Base-by-base conservation (phyloP, 768 basidiomycete species). In the Cyathus striatus region DNA sequence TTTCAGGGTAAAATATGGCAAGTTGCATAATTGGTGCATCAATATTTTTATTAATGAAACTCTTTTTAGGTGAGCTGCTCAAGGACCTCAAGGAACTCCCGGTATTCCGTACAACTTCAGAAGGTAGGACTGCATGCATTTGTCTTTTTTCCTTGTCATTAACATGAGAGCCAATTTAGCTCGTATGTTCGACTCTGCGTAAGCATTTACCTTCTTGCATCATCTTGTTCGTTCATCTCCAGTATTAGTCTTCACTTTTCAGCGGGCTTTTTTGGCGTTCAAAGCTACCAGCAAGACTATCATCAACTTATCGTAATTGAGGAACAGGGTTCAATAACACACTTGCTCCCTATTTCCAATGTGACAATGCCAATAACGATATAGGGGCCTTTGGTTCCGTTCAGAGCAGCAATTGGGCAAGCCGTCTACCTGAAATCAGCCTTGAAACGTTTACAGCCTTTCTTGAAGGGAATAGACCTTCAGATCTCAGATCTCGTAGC, bases 301-400 rank as follows among this genome's bases (percentile, higher is more conserved):
- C 73, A 83, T 44, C 75, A 84, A 53, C 66, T 74, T n/a, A 73
- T 84, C 23, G 78, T 65, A 32, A 72, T 84, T 39, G 81, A 86
- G 53, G 65, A 63, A 17, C 44, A 54, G 0, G 75, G 73, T 80
- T 77, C 55, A 84, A 84, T 59, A 79, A 76, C 54, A 86, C 88
- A 0, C 73, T 90, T 9, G 75, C 86, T 0, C 84, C 88, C 1
- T 88, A 83, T 47, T 66, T 67, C 41, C 79, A 76, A 43, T 83
- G 86, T 50, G 64, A 74, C 0, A 87, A 88, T 51, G 65, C 79
- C 0, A 57, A 63, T 26, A 63, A 63, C 12, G 54, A 56, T n/a
- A 78, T 78, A 53, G 50, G 60, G 0, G 53, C 61, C 26, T 70
- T 78, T 21, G 76, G 72, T 0, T 45, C 50, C 1, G 49, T 56